Percentiles rank a stretch among this genome's conserved stretches.
These are phyloP conservation scores for Alternaria metachromatica DNA, from an alignment of 2,329 filamentous ascomycete genomes.

Conservation along the genomic window DNA sequence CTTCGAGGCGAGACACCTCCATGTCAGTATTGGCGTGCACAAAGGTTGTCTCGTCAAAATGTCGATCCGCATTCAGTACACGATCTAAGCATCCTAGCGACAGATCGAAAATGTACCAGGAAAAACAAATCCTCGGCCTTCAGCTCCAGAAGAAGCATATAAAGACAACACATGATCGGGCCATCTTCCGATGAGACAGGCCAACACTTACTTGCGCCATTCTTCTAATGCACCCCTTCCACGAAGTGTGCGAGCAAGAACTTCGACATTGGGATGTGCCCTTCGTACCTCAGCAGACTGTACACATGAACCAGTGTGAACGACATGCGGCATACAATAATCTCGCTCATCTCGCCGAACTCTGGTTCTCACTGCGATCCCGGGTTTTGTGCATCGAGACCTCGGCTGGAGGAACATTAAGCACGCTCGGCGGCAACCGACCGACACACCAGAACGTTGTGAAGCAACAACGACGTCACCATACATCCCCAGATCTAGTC, in stretches of 20 bases:
- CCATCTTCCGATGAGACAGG: background rate
- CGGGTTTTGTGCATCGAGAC: background rate
- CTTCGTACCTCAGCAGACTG: background rate
- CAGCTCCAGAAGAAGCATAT: background rate
- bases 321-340: background rate
- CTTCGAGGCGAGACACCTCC: slow-evolving; percentile 4
- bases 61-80: background rate
- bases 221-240: background rate
- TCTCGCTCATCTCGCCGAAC: background rate
- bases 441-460: background rate
- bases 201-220: background rate
- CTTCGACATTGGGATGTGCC: background rate
- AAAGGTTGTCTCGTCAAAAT: background rate
- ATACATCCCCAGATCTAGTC: background rate
- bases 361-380: background rate
- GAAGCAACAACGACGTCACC: slow-evolving; percentile 1
- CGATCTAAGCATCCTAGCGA: background rate
- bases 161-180: background rate
- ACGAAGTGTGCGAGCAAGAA: background rate
- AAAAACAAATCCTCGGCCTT: background rate
- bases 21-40: slow-evolving; percentile 3
- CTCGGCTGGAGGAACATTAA: background rate
- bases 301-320: background rate
- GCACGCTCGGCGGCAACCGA: background rate
- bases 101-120: background rate